A percentile compares a stretch with the other conserved stretches of the same genome.
Evolutionary conservation across 345 rosid species (phyloP).

Genomic region (Eucalyptus fibrosa): DNA sequence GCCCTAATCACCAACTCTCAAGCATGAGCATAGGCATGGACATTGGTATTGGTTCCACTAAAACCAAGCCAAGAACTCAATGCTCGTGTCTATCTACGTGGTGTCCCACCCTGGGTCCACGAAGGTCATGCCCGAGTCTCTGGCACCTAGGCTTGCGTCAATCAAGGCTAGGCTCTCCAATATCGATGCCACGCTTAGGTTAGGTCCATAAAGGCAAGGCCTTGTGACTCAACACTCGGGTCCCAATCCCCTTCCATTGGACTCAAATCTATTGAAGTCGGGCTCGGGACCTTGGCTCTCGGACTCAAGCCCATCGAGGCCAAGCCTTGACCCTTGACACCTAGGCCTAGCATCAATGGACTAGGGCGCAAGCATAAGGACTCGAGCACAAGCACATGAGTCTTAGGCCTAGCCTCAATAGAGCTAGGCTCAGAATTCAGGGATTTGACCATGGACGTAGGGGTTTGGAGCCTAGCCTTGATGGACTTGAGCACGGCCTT

Average conservation of each 20-base stretch:
- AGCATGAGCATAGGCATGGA: no score
- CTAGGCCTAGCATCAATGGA: neutral
- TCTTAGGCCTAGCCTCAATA: neutral
- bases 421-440: accelerated
- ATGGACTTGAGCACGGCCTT: accelerated
- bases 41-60: no score
- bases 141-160: accelerated
- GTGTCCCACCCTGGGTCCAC: no score
- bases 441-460: neutral
- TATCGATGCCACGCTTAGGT: no score
- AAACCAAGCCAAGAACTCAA: no score
- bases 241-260: accelerated
- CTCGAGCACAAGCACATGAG: neutral
- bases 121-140: no score
- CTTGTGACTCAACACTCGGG: accelerated
- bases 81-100: accelerated
- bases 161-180: no score
- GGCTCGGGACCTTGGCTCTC: neutral
- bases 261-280: accelerated
- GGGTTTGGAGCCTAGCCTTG: neutral
- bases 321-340: neutral
- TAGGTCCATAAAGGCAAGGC: no score
- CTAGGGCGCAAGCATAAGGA: neutral
- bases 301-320: accelerated
- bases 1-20: neutral